Conservation (phyloP, 768 basidiomycete genomes). For the Sistotremastrum suecicum region DNA sequence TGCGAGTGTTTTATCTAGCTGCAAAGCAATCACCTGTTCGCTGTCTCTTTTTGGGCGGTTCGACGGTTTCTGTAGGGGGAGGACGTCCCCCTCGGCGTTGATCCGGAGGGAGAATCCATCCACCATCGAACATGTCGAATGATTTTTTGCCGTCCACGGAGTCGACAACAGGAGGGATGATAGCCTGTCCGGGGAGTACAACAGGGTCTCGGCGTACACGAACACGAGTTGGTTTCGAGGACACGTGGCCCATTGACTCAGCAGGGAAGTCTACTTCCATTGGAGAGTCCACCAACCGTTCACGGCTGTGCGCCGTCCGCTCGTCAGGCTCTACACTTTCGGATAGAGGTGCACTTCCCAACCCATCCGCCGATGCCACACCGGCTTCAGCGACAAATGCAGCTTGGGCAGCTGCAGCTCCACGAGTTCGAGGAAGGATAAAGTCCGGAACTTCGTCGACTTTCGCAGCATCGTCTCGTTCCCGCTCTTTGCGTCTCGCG, state of each 20-base stretch:
- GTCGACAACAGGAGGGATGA: slow-evolving; percentile 45
- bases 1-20: neutral
- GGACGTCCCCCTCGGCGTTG: slow-evolving; percentile 49
- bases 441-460: too few relatives aligned
- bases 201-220: slow-evolving; percentile 1
- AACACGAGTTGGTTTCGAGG: slow-evolving; percentile 6
- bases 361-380: slow-evolving; percentile 24
- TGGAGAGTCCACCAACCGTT: slow-evolving; percentile 3
- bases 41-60: slow-evolving; percentile 40
- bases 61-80: slow-evolving; percentile 26
- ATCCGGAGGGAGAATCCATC: slow-evolving; percentile 77
- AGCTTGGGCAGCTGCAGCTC: slow-evolving; percentile 2
- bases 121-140: slow-evolving; percentile 72
- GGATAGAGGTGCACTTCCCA: slow-evolving; percentile 33
- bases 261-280: slow-evolving; percentile 26
- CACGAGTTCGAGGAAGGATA: too few relatives aligned
- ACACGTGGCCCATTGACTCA: neutral
- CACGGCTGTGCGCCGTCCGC: slow-evolving; percentile 16
- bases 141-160: slow-evolving; percentile 56
- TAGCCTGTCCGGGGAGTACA: slow-evolving; percentile 16
- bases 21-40: slow-evolving; percentile 26
- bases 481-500: neutral
- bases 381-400: slow-evolving; percentile 10
- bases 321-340: slow-evolving; percentile 29
- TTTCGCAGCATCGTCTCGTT: neutral